Evolutionary conservation across 2,329 filamentous ascomycete genomes (phyloP), one percentile per base, ranked within the genome.

Genomic region (Nannizzia gypsea): DNA sequence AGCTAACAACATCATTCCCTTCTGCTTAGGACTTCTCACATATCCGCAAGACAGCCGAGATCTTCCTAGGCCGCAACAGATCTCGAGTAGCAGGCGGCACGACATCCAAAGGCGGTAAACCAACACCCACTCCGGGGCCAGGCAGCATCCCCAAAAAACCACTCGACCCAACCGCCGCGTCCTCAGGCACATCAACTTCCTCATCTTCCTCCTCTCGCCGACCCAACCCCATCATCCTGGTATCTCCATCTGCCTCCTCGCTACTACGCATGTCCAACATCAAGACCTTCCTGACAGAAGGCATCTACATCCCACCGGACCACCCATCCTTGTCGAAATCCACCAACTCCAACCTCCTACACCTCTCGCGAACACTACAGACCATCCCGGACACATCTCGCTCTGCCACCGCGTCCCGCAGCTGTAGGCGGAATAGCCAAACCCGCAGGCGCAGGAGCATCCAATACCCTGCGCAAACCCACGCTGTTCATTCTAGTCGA

Each of bases 401-500:
- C 48, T 63, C 70, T 20, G 66, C 67, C 20, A 60, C 61, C 11
- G 40, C 28, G 20, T n/a, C 24, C 56, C 26, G 48, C 55, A 62
- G 54, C 28, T 17, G 17, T 11, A 36, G 31, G 31, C 1, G 31
- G 9, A 36, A 13, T 11, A 11, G 31, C 31, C 31, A n/a, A n/a
- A n/a, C n/a, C 6, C 26, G 63, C 59, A 20, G 56, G 26, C 2
- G 48, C 22, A 56, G 26, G n/a, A 34, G 54, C 54, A 8, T 8
- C 31, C 31, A 36, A 36, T 11, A 36, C 31, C 2, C 31, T 36
- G 3, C 22, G 54, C 9, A 84, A 87, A 15, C 86, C 90, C 0
- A 84, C 93, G 69, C 89, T 91, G 54, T 99, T 99, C 78, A 95
- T 97, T 70, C 84, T 99, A 42, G 92, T 97, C 59, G 93, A 99